phyloP scores from a whole-genome alignment of 495 filamentous ascomycete genomes.

The Rostrohypoxylon terebratum region DNA sequence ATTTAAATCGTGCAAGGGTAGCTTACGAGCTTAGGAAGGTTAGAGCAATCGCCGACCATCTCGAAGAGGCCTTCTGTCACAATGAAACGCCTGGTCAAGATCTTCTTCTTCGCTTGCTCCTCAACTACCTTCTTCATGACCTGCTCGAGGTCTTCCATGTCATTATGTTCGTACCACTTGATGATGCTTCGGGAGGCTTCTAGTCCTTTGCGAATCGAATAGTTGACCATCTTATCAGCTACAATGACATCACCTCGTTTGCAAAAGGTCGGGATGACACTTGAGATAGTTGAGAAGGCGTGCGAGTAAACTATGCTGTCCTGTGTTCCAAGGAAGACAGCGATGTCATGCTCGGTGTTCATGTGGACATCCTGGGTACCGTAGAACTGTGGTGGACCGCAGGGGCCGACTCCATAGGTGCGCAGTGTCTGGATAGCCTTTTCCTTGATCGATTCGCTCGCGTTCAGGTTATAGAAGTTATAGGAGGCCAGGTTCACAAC shows the following conservation, averaged over 20 bases:
- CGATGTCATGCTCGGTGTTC: conserved; percentile 94
- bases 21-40: conserved; percentile 86
- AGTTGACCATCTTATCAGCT: conserved; percentile 95
- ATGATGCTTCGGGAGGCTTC: conserved; percentile 92
- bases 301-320: conserved; percentile 95
- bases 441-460: conserved; percentile 90
- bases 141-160: conserved; percentile 90
- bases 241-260: conserved; percentile 99
- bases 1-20: background rate
- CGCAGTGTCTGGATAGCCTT: conserved; percentile 93
- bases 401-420: conserved; percentile 95
- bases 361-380: conserved; percentile 98
- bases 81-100: conserved; percentile 91
- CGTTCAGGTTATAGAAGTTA: conserved; percentile 97
- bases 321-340: conserved; percentile 83
- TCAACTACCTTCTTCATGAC: conserved; percentile 86
- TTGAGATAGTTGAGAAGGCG: conserved; percentile 92
- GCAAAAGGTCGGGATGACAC: conserved; percentile 94
- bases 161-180: conserved; percentile 94
- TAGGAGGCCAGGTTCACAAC: conserved; percentile 92
- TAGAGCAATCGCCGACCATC: conserved; percentile 83
- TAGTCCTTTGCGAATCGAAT: conserved; percentile 91
- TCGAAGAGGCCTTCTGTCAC: conserved; percentile 97
- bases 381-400: conserved; percentile 97
- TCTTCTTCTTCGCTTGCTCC: conserved; percentile 84